Evolutionary conservation across 164 flowering plant genomes (phyloP).

Genomic region (Santalum album): DNA sequence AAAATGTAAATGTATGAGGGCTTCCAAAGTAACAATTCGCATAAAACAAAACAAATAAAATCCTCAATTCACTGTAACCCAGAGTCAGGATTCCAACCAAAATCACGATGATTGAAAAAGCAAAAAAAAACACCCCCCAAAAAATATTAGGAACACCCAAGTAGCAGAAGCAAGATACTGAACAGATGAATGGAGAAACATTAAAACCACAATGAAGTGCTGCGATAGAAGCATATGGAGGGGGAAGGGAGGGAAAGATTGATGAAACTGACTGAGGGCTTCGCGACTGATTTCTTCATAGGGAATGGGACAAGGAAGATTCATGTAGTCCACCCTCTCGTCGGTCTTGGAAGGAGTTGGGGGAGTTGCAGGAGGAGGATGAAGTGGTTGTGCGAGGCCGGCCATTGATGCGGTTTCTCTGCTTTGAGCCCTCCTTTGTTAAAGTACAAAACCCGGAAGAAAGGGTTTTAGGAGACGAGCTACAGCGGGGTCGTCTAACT

Average conservation of each 20-base stretch:
- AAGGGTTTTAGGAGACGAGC: too few relatives aligned
- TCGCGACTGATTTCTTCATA: slow-evolving; percentile 91
- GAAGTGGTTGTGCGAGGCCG: neutral
- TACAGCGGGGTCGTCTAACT: too few relatives aligned
- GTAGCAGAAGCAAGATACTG: neutral
- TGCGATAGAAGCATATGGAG: too few relatives aligned
- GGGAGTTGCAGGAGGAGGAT: neutral
- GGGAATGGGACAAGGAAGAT: slow-evolving; percentile 86
- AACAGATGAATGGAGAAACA: neutral
- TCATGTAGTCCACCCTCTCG: slow-evolving; percentile 52
- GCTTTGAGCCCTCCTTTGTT: too few relatives aligned
- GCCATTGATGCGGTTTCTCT: neutral
- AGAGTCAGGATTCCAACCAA: neutral
- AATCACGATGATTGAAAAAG: too few relatives aligned
- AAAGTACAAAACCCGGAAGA: too few relatives aligned
- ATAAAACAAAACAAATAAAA: neutral
- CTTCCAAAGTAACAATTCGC: too few relatives aligned
- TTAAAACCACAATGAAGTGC: too few relatives aligned
- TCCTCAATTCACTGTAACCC: too few relatives aligned
- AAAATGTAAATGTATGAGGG: too few relatives aligned
- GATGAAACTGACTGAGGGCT: slow-evolving; percentile 68
- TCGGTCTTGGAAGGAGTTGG: slow-evolving; percentile 8
- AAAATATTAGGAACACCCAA: too few relatives aligned
- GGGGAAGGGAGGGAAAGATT: slow-evolving; percentile 6
- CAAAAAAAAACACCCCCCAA: too few relatives aligned